These are phyloP conservation scores for Styphnolobium japonicum DNA, from an alignment of 306 rosid species.

Conservation along the genomic window DNA sequence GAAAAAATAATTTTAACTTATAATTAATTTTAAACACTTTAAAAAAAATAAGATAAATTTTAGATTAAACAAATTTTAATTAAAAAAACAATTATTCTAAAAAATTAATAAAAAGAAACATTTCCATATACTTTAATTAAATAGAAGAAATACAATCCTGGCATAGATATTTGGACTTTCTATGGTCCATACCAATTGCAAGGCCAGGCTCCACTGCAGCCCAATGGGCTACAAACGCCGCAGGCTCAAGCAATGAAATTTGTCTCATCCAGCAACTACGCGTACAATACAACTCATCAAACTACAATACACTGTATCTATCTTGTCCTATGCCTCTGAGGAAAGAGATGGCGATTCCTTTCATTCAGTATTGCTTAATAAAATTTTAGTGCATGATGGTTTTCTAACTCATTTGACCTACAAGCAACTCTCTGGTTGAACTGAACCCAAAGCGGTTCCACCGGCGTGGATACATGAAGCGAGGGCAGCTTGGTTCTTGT, in stretches of 20 bases:
- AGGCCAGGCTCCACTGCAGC: conserved; percentile 18
- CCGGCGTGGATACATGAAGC: conserved; percentile 41
- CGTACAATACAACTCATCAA: neutral
- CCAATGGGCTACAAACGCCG: conserved; percentile 23
- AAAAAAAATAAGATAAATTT: too few relatives aligned
- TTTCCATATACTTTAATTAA: neutral
- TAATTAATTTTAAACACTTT: too few relatives aligned
- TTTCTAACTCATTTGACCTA: neutral
- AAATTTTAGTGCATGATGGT: neutral
- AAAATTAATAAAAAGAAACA: too few relatives aligned
- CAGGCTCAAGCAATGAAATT: conserved; percentile 19
- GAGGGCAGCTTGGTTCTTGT: conserved; percentile 34
- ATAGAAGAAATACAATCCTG: neutral
- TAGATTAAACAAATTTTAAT: too few relatives aligned
- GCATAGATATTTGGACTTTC: neutral
- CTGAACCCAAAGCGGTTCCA: conserved; percentile 34
- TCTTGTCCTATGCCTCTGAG: neutral
- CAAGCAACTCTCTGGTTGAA: conserved; percentile 51
- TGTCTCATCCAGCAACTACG: neutral
- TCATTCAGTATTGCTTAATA: neutral
- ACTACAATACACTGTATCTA: neutral
- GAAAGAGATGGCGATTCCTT: neutral
- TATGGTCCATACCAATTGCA: conserved; percentile 1
- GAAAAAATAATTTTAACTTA: too few relatives aligned
- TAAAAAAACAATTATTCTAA: too few relatives aligned